Percentiles rank a stretch among this genome's conserved stretches.
Evolutionary conservation across 2,329 filamentous ascomycete species (phyloP).

Genomic region (Aspergillus sp.): DNA sequence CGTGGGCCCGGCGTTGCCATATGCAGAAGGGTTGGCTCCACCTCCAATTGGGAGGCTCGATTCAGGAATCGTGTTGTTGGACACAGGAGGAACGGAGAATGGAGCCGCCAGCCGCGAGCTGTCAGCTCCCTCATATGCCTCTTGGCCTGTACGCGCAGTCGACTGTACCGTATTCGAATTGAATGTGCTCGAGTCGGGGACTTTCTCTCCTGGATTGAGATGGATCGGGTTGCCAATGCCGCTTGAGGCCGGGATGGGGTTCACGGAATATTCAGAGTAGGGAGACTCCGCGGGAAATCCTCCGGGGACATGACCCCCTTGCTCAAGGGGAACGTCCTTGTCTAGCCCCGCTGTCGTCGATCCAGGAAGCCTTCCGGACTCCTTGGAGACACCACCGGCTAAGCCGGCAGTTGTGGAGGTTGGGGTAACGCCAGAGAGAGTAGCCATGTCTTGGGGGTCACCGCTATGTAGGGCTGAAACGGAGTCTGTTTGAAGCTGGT

Average conservation of each 20-base stretch:
- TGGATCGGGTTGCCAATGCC: slow-evolving; percentile 74
- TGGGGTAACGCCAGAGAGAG: slow-evolving; percentile 58
- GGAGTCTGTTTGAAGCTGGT: slow-evolving; percentile 57
- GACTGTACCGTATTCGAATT: slow-evolving; percentile 70
- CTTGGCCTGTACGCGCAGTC: slow-evolving; percentile 68
- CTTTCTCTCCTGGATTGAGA: slow-evolving; percentile 75
- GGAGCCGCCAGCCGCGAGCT: slow-evolving; percentile 38
- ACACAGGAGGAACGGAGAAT: slow-evolving; percentile 56
- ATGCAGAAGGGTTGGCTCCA: slow-evolving; percentile 32
- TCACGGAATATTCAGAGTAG: slow-evolving; percentile 57
- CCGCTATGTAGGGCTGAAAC: slow-evolving; percentile 16
- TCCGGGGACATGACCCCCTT: slow-evolving; percentile 53
- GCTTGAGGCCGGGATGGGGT: slow-evolving; percentile 59
- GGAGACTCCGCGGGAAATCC: slow-evolving; percentile 3
- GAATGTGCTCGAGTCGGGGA: slow-evolving; percentile 66
- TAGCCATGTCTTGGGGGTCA: slow-evolving; percentile 45
- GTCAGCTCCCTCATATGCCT: slow-evolving; percentile 76
- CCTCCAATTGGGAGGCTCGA: slow-evolving; percentile 72
- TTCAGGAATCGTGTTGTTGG: slow-evolving; percentile 72
- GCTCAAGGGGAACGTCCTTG: slow-evolving; percentile 64
- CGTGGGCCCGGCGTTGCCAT: slow-evolving; percentile 53
- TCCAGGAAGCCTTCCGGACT: slow-evolving; percentile 51
- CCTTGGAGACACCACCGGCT: slow-evolving; percentile 35
- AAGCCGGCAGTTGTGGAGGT: slow-evolving; percentile 67
- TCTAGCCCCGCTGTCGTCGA: slow-evolving; percentile 71